Base-by-base conservation (phyloP, 106 monocot genomes). In the Allium cepa region DNA sequence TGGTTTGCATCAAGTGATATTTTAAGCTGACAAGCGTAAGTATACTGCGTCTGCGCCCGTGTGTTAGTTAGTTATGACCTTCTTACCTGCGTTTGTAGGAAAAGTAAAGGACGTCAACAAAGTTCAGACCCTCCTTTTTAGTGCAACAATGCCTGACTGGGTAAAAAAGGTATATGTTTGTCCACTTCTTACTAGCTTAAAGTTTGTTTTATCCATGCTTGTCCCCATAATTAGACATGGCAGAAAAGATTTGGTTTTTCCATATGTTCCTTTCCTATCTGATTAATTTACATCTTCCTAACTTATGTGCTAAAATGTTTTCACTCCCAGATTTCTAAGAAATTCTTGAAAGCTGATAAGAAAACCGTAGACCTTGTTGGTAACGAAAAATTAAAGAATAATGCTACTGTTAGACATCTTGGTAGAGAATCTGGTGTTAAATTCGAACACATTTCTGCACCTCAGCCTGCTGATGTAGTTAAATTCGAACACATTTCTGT, bases 61-160 rank as follows among this genome's bases (percentile, higher is more conserved):
- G 5, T 36, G 36, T 36, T 36, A 36, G 36, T 36, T 5, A 36
- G 36, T 36, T 36, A 36, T 36, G 36, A 2, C 50, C 26, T 10
- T 69, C 53, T 22, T 48, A 12, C 68, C 36, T 57, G 17, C 10
- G 18, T 63, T 73, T 78, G 9, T 65, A 99, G 97, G 84, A 1
- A 92, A 99, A 55, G 92, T 99, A 56, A 84, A 78, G 17, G 92
- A 99, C 79, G 80, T 79, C 3, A 87, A 60, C 71, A 85, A 99
- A 85, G 89, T 99, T 46, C 97, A 99, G 59, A 99, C 97, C n/a
- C 97, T 99, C 61, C 87, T 99, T 12, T 99, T 99, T 63, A 99
- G 97, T 83, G 97, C 92, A n/a, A 99, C 97, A 45, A 56, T 99
- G 15, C 97, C 97, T 50, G 79, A 82, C 11, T 99, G 97, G 97